Conservation (phyloP, 768 basidiomycete species). For the Suillus clintonianus region DNA sequence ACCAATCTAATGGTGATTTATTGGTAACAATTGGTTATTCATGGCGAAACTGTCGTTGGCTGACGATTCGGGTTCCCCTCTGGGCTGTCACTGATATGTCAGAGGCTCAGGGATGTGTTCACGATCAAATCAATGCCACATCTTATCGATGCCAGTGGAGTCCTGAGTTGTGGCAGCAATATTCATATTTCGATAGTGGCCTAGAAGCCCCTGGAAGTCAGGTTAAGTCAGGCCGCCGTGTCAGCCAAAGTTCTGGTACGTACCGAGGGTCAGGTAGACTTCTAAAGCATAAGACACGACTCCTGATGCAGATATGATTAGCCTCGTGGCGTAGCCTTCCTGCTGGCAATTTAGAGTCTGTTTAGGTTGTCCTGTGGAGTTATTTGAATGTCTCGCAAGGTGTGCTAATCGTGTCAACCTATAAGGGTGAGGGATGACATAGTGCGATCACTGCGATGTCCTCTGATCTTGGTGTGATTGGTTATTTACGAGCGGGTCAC, state of each 20-base stretch:
- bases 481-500: neutral
- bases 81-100: conserved; percentile 42
- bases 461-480: neutral
- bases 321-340: neutral
- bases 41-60: neutral
- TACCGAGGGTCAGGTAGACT: neutral
- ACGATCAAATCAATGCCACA: conserved; percentile 73
- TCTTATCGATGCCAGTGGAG: neutral
- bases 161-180: neutral
- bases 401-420: neutral
- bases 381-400: neutral
- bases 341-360: neutral
- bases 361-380: neutral
- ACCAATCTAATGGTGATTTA: neutral
- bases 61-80: neutral
- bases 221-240: neutral
- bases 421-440: neutral
- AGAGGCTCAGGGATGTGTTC: conserved; percentile 95
- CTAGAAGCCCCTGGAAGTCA: neutral
- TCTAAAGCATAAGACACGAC: neutral
- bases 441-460: neutral
- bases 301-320: neutral
- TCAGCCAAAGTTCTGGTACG: neutral
- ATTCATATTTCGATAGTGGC: neutral
- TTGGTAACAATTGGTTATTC: neutral